Base-by-base conservation (phyloP, 2,329 filamentous ascomycete species). In the Fusarium begoniae region DNA sequence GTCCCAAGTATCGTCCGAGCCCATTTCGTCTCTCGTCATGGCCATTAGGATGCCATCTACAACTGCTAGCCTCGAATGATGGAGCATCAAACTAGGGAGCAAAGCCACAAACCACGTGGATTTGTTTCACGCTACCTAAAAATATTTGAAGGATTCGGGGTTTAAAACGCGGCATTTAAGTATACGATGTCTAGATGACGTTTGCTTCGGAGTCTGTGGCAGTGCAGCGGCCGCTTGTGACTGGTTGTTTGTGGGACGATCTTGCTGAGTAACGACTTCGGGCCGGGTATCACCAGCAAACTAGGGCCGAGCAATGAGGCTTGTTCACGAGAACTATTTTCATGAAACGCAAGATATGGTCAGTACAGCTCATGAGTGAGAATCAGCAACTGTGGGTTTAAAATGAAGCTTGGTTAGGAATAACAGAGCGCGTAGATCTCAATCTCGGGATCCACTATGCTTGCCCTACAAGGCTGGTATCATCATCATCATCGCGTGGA, bases 81-180 rank as follows among this genome's bases (percentile, higher is more conserved):
- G 12, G 13, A 35, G 22, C 2, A 35, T 51, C 6, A 35, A 35
- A 2, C 28, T 50, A 18, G 0, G 3, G 5, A 6, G 13, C 14
- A n/a, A 50, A 58, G 41, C 41, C 55, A 28, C 55, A 58, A 14
- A 37, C 55, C 55, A 58, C 30, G 55, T 58, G 55, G 41, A 58
- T 4, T 3, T 12, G 55, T 50, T 50, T 58, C 55, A 58, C n/a
- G 6, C 55, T 14, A 50, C 11, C 28, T n/a, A 22, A 26, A 50
- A 50, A 50, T 37, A 58, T 4, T 48, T 6, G 11, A 37, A 50
- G 41, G 41, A 50, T 58, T 26, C 24, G 41, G 32, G 24, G 6
- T 32, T 24, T 24, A 30, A 30, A 41, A 28, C 15, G 38, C 22
- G 53, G 22, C 3, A 37, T 47, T 32, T 28, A 37, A 17, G 3